Evolutionary conservation across 140 eudicot species (phyloP), one percentile per base, ranked within the genome.

Genomic region (Ambrosia hybrid): DNA sequence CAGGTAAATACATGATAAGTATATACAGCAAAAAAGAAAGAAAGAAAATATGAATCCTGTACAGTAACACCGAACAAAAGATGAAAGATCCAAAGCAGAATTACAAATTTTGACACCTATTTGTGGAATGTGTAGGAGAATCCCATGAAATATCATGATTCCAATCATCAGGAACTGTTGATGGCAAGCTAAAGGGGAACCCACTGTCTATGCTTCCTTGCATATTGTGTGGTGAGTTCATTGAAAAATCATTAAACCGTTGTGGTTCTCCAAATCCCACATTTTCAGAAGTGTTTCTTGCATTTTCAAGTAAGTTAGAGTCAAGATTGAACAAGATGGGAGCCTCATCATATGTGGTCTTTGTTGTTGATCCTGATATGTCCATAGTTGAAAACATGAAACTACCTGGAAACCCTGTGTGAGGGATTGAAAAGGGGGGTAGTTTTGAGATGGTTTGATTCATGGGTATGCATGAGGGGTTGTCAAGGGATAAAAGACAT

Each of bases 101-200:
- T 9, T 4, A 45, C 58, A 30, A 80, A 59, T 65, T 62, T 57
- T 60, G 48, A 52, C 85, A 73, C 75, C 65, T 63, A 37, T 80
- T 74, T 65, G 81, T 53, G 26, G 88, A 80, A 81, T 83, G 78
- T 57, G 83, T 56, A 39, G 86, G 69, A 59, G 88, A 83, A 73
- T 86, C 91, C 88, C 91, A 86, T 56, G 79, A 67, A 78, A 80
- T 64, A 78, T 78, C 84, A 37, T 75, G 63, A 79, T 71, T 83
- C 91, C 91, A 86, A 48, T 76, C 75, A 58, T 86, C 88, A 16
- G 65, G 46, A 0, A 64, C 38, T 0, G 45, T 76, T 14, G 75
- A 79, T 70, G 95, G 80, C 83, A 83, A 67, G 65, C 80, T 85
- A 69, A 85, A 90, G n/a, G 94, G 94, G 37, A 87, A 87, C 15